Percentiles rank a stretch among this genome's conserved stretches.
Evolutionary conservation across 2,329 filamentous ascomycete species (phyloP).

Genomic region (Trichoderma lentiforme): DNA sequence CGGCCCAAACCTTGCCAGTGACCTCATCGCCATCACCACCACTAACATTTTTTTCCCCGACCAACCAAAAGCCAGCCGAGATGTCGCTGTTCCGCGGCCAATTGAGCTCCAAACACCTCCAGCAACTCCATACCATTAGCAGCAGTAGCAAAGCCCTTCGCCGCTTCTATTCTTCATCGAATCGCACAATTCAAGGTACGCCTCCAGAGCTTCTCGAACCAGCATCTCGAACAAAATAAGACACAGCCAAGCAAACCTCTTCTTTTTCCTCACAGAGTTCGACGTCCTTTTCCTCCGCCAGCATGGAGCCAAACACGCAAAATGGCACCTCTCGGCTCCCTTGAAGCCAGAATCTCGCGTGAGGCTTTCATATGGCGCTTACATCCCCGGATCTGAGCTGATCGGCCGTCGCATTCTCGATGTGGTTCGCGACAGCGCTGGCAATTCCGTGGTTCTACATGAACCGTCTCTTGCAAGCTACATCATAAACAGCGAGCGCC

Average conservation of each 20-base stretch:
- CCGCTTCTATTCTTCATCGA: slow-evolving; percentile 28
- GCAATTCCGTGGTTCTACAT: slow-evolving; percentile 52
- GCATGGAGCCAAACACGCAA: slow-evolving; percentile 33
- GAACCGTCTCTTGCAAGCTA: slow-evolving; percentile 72
- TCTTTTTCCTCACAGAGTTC: slow-evolving; percentile 32
- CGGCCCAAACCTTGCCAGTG: slow-evolving; percentile 22
- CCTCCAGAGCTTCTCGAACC: neutral
- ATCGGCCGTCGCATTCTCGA: slow-evolving; percentile 62
- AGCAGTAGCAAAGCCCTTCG: neutral
- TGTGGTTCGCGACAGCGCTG: slow-evolving; percentile 51
- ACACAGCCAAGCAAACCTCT: neutral
- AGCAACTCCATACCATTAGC: neutral
- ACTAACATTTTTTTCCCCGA: neutral
- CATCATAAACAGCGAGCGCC: slow-evolving; percentile 61
- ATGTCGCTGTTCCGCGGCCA: slow-evolving; percentile 5
- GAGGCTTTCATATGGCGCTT: slow-evolving; percentile 44
- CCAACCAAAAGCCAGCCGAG: neutral
- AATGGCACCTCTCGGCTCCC: slow-evolving; percentile 39
- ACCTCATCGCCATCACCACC: slow-evolving; percentile 15
- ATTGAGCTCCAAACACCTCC: neutral
- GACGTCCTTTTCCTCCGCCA: slow-evolving; percentile 42
- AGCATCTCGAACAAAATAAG: neutral
- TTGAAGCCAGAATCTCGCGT: slow-evolving; percentile 32
- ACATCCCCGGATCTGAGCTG: slow-evolving; percentile 51
- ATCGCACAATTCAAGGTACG: slow-evolving; percentile 29